phyloP scores from a whole-genome alignment of 352 stramenopile genomes.

The Pythium aphanidermatum region DNA sequence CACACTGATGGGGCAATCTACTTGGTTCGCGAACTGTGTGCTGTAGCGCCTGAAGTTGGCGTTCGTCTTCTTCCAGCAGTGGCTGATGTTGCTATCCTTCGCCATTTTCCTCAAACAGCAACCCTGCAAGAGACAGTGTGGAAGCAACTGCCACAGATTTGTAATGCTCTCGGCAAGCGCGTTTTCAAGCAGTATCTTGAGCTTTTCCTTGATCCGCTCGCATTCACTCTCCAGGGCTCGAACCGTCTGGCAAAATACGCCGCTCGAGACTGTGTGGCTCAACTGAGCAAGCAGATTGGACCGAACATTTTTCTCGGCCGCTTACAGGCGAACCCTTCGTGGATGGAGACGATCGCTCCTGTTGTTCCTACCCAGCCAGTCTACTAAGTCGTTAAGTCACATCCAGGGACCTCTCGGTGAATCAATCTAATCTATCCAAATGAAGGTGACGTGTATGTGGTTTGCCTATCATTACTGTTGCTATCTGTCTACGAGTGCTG shows the following conservation, averaged over 20 bases:
- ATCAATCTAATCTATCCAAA: too few species aligned
- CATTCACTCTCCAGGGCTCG: conserved; percentile 72
- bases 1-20: conserved; percentile 95
- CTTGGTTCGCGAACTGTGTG: conserved; percentile 90
- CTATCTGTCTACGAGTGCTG: too few species aligned
- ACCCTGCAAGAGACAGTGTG: conserved; percentile 80
- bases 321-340: conserved; percentile 59
- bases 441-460: too few species aligned
- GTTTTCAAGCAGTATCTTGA: conserved; percentile 82
- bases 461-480: too few species aligned
- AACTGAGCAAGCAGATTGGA: conserved; percentile 73
- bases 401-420: too few species aligned
- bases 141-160: conserved; percentile 78
- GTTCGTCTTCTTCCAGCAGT: conserved; percentile 47
- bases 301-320: conserved; percentile 78
- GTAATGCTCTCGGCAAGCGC: conserved; percentile 68
- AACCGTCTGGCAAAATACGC: conserved; percentile 66
- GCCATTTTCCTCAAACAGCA: conserved; percentile 66
- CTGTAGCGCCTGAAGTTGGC: conserved; percentile 43
- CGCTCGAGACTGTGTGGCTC: conserved; percentile 64
- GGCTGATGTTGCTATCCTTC: conserved; percentile 68
- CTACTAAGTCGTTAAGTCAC: too few species aligned
- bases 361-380: conserved; percentile 13
- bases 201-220: conserved; percentile 77
- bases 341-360: conserved; percentile 51